Evolutionary conservation across 1,284 basidiomycete genomes (phyloP).

Genomic region (Ustilago bromivora): DNA sequence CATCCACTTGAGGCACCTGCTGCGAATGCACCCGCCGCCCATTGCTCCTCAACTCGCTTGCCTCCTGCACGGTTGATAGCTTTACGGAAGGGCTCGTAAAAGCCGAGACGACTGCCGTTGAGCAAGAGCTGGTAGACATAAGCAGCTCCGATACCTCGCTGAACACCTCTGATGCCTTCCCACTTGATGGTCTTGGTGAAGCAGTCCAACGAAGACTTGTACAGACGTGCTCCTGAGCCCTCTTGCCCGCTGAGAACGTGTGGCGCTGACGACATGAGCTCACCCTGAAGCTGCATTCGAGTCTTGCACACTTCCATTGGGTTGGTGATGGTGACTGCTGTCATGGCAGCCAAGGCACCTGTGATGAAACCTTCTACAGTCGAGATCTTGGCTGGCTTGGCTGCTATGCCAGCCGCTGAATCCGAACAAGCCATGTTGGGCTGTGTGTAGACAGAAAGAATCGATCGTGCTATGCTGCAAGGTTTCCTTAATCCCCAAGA

Average conservation of each 20-base stretch:
- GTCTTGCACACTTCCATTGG: conserved; percentile 66
- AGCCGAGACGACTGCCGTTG: conserved; percentile 93
- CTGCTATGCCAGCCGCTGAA: conserved; percentile 20
- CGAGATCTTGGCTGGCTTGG: conserved; percentile 50
- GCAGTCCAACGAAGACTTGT: conserved; percentile 88
- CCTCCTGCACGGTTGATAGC: conserved; percentile 80
- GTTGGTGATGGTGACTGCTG: conserved; percentile 59
- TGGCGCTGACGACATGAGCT: conserved; percentile 54
- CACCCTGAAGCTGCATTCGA: conserved; percentile 67
- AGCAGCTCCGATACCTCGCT: conserved; percentile 89
- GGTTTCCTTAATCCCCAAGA: not conserved
- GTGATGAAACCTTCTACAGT: conserved; percentile 55
- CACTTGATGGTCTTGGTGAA: conserved; percentile 88
- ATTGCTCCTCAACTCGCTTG: conserved; percentile 77
- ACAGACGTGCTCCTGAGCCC: conserved; percentile 72
- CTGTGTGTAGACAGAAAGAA: not conserved
- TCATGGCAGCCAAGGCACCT: conserved; percentile 62
- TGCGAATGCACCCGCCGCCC: conserved; percentile 72
- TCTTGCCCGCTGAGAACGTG: conserved; percentile 40
- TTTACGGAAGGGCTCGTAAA: conserved; percentile 91
- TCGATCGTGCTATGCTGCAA: too few species aligned
- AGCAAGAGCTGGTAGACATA: conserved; percentile 79
- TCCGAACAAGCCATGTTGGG: conserved; percentile 22
- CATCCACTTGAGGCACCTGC: conserved; percentile 90
- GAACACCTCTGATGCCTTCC: conserved; percentile 89